Percentiles rank a stretch among this genome's conserved stretches.
Conservation (phyloP, 164 flowering plant genomes). For the Liquidambar formosana region DNA sequence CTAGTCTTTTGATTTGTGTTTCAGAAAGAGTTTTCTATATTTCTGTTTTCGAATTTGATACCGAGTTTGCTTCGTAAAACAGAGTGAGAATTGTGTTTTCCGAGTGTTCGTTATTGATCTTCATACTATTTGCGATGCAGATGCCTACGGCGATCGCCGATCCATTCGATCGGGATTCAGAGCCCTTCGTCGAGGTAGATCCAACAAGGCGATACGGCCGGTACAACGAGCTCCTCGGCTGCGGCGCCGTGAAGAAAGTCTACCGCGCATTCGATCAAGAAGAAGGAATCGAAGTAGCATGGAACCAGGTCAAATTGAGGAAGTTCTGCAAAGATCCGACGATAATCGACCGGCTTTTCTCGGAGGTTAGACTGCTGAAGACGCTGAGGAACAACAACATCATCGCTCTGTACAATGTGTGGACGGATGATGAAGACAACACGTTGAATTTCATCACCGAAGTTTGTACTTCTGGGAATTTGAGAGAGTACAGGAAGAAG, state of each 20-base stretch:
- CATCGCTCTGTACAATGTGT: constrained; percentile 43
- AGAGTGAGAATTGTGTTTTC: too few relatives aligned
- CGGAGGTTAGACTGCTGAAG: constrained; percentile 47
- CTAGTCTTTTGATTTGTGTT: too few relatives aligned
- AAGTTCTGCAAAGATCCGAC: constrained; percentile 32
- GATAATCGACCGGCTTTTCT: constrained; percentile 40
- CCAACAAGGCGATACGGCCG: constrained; percentile 64
- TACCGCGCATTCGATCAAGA: constrained; percentile 71
- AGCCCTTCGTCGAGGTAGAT: constrained; percentile 59
- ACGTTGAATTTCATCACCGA: constrained; percentile 75
- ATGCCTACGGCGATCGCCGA: constrained; percentile 22
- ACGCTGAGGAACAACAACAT: constrained; percentile 42
- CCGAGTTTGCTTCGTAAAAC: too few relatives aligned
- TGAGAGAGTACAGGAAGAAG: constrained; percentile 75
- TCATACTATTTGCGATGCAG: not conserved
- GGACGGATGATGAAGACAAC: constrained; percentile 43
- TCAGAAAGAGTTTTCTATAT: too few relatives aligned
- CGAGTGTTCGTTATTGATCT: not conserved
- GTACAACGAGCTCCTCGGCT: constrained; percentile 55
- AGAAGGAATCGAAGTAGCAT: constrained; percentile 78
- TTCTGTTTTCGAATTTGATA: too few relatives aligned
- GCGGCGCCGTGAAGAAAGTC: constrained; percentile 63
- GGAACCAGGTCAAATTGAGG: constrained; percentile 60
- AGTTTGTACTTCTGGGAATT: constrained; percentile 73
- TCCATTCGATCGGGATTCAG: constrained; percentile 35